Evolutionary conservation across 2,329 filamentous ascomycete genomes (phyloP), one percentile per base, ranked within the genome.

Genomic region (Fusarium irregulare): DNA sequence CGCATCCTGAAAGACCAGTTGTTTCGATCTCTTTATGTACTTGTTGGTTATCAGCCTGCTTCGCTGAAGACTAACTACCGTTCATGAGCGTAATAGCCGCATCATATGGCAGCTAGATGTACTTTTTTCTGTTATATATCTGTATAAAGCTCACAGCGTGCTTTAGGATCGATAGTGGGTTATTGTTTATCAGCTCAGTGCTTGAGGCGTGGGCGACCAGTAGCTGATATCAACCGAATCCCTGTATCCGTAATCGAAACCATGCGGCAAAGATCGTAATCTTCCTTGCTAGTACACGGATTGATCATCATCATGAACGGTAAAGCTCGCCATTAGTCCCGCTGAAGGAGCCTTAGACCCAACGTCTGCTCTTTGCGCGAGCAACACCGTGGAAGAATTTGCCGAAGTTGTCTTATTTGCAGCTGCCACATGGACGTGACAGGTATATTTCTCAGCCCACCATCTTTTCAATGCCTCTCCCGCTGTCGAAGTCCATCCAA

Each of bases 351-450:
- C 41, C 51, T 42, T 34, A 57, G 45, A 50, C 57, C 58, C 32
- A 44, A 58, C 45, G 56, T 54, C 47, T 65, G 53, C 34, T 48
- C 23, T 30, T 51, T 47, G 48, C 14, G 32, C 48, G n/a, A 46
- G 45, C 18, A 55, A 47, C 44, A 46, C n/a, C 32, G 44, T n/a
- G 21, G 34, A 48, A 9, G 53, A 41, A 25, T 70, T 66, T 53
- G 44, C 37, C 66, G 34, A 34, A 48, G n/a, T 32, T 51, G 40
- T 65, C 48, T 45, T 47, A 59, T 64, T 66, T 58, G 41, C 44
- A 49, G 40, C 47, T 60, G 49, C 58, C 69, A 66, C 71, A 71
- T 62, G 62, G 67, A 41, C 49, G 45, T 68, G 67, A 48, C 45
- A 68, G 49, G 49, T 55, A 47, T 56, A 23, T 41, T 48, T 34